phyloP scores from a whole-genome alignment of 768 basidiomycete species.

The Kwoniella europaea region DNA sequence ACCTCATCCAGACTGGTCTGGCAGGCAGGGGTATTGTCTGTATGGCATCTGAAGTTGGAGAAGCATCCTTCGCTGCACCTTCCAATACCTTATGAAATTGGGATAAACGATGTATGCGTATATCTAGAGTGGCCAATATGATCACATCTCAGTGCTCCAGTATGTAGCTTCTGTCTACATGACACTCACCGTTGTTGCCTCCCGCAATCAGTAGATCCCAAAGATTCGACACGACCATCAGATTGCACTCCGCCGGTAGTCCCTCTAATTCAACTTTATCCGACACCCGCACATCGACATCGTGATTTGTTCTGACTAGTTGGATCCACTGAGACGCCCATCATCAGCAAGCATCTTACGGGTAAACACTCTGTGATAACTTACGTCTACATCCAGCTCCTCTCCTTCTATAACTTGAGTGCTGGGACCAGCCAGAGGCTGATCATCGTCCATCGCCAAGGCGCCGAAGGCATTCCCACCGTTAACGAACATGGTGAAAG shows the following conservation, averaged over 20 bases:
- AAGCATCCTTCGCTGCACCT: slow-evolving; percentile 34
- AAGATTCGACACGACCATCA: slow-evolving; percentile 50
- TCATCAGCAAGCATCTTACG: not conserved
- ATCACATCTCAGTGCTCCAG: not conserved
- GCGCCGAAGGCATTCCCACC: slow-evolving; percentile 35
- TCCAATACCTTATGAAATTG: slow-evolving; percentile 43
- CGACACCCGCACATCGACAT: slow-evolving; percentile 52
- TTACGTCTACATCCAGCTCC: slow-evolving; percentile 53
- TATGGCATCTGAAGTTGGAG: slow-evolving; percentile 27
- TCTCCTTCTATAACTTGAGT: slow-evolving; percentile 39
- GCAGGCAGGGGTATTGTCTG: slow-evolving; percentile 33
- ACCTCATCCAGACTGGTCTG: slow-evolving; percentile 51
- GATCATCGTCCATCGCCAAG: slow-evolving; percentile 27
- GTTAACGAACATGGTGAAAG: slow-evolving; percentile 27
- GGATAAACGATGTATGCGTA: slow-evolving; percentile 45
- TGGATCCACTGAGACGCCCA: slow-evolving; percentile 45
- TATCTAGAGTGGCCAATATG: slow-evolving; percentile 23
- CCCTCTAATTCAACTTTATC: slow-evolving; percentile 46
- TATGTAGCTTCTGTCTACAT: not conserved
- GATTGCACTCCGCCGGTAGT: slow-evolving; percentile 49
- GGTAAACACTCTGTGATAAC: slow-evolving; percentile 7
- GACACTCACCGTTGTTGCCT: slow-evolving; percentile 34
- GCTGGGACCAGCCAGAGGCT: slow-evolving; percentile 35
- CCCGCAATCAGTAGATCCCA: slow-evolving; percentile 52
- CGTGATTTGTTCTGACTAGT: slow-evolving; percentile 52